Base-by-base conservation (phyloP, 805 yeast genomes). In the Saccharomycopsis malanga region DNA sequence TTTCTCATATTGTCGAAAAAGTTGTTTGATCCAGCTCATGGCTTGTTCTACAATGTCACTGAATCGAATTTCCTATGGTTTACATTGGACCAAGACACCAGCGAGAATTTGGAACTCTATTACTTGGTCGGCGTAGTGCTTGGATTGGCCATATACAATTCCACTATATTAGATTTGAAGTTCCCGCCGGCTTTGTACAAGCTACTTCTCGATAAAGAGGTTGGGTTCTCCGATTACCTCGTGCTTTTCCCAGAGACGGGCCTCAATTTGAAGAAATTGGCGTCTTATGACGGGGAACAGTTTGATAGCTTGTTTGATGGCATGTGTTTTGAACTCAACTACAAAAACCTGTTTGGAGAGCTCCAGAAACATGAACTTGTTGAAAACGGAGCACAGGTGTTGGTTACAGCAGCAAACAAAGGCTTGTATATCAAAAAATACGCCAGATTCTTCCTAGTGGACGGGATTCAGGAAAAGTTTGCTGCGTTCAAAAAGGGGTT, bases 121-220 rank as follows among this genome's bases (percentile, higher is more conserved):
- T 81, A 77, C 57, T 66, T 87, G 32, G 81, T 88, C 46, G 98
- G 98, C 0, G 85, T 84, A 2, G 81, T 88, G 1, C 64, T 93
- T 35, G 98, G 96, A 0, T 70, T 93, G 55, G 97, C 98, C 0
- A 81, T 93, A 29, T 87, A 86, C 62, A 93, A 91, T 62, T 84
- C 96, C 0, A 83, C 88, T 0, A 87, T 89, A 42, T 66, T 91
- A 39, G 96, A 88, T 60, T 67, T 91, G 46, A 75, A 74, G 39
- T 77, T 91, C 47, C 96, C 98, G 0, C 65, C 68, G 29, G 84
- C 84, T 0, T 62, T 88, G 34, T 93, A 84, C 65, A 89, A 87
- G 64, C 74, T 85, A 51, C 65, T 91, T 34, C 67, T 87, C 55
- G 70, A 70, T 4, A 68, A 73, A 44, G 74, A 74, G 4, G 65